Evolutionary conservation across 495 filamentous ascomycete genomes (phyloP), one percentile per base, ranked within the genome.

Genomic region (Penicillium psychrofluorescens): DNA sequence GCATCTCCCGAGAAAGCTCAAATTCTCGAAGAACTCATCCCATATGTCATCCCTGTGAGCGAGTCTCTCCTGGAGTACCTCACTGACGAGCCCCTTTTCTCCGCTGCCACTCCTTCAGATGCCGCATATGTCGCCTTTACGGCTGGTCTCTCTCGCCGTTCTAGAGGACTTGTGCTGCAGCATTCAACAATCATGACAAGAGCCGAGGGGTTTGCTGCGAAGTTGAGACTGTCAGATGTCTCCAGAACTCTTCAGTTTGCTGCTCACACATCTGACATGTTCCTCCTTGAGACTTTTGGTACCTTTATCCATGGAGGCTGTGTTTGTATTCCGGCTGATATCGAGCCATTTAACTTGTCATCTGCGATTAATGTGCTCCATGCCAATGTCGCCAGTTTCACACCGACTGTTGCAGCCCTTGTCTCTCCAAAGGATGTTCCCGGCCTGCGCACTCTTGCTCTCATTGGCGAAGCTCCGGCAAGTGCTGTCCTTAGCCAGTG

Each of bases 201-300:
- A 13, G 74, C 77, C 38, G 44, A 46, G 8, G 60, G 63, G 2
- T 78, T 80, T 35, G 73, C 71, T 1, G 58, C 64, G 1, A 67
- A 66, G 0, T 53, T 78, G 8, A 45, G 56, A 0, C 63, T 82
- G 4, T 60, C 66, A n/a, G 50, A 66, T 2, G 56, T 61, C 5
- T 78, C 76, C 0, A 63, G 79, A 5, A 71, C 80, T 9, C 67
- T 86, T 48, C 82, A 86, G 46, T 71, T 79, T 34, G 75, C 78
- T 5, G 32, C 60, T 2, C 66, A 69, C n/a, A 65, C 61, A 0
- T 70, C 66, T 10, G 72, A 74, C 40, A 52, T 64, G 12, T 70
- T 66, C 34, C 44, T 70, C 6, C 46, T 63, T 0, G 72, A 76
- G 33, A 50, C 61, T 0, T 61, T 72, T 12, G 62, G 61, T 3